These are phyloP conservation scores for Coelastrella sp. DNA, from an alignment of 139 green algal genomes.

Conservation along the genomic window DNA sequence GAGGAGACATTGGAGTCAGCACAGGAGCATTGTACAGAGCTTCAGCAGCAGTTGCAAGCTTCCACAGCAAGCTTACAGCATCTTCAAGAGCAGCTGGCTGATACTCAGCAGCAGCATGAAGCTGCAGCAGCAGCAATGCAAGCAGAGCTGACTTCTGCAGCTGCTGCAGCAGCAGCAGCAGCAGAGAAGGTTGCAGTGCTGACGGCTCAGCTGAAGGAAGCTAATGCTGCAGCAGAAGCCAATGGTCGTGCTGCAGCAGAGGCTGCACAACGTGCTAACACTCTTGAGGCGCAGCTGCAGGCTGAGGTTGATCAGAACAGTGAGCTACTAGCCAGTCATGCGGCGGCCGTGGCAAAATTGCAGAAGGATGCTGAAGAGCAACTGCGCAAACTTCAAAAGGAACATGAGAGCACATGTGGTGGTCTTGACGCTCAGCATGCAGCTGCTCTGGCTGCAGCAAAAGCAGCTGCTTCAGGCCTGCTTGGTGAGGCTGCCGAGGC, in stretches of 20 bases:
- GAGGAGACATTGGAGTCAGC: background rate
- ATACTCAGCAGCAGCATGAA: constrained; percentile 8
- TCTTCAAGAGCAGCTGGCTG: background rate
- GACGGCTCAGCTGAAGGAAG: background rate
- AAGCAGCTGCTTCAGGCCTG: constrained; percentile 1
- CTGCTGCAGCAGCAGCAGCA: background rate
- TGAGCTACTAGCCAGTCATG: constrained; percentile 11
- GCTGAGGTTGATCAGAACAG: background rate
- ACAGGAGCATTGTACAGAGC: background rate
- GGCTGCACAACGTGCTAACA: background rate
- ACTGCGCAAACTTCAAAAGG: background rate
- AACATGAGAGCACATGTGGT: too few relatives aligned
- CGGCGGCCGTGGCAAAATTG: background rate
- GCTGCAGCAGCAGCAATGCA: background rate
- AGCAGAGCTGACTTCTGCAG: constrained; percentile 12
- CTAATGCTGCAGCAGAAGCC: background rate
- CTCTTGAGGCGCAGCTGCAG: background rate
- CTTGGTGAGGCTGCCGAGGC: background rate
- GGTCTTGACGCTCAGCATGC: background rate
- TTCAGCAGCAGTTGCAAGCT: constrained; percentile 18
- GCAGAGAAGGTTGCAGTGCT: constrained; percentile 1
- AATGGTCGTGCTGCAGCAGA: background rate
- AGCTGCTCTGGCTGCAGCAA: constrained; percentile 7
- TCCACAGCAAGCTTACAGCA: background rate
- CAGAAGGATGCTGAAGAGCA: background rate